These are phyloP conservation scores for Tuctoria greenei DNA, from an alignment of 176 grass and related monocot genomes.

Conservation along the genomic window DNA sequence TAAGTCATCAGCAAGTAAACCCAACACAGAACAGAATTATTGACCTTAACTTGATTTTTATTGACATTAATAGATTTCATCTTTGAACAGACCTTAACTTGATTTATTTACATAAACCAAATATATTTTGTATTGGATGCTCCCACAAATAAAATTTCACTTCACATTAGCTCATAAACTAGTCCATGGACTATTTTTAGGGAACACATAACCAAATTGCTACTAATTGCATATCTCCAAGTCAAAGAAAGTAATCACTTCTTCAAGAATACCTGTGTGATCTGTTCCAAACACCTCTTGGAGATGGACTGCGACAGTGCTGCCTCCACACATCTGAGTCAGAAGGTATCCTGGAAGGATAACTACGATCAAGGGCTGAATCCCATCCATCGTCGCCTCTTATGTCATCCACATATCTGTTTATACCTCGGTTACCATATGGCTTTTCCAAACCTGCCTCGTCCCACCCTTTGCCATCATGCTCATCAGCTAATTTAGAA, in stretches of 20 bases:
- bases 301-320: constrained; percentile 56
- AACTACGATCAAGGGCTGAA: constrained; percentile 31
- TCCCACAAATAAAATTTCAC: background rate
- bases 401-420: constrained; percentile 51
- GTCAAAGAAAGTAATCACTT: constrained; percentile 12
- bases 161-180: constrained; percentile 1
- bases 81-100: background rate
- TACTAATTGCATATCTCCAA: constrained; percentile 9
- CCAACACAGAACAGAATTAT: background rate
- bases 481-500: constrained; percentile 41
- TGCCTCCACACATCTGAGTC: constrained; percentile 55
- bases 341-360: constrained; percentile 56
- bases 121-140: constrained; percentile 4
- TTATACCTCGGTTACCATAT: constrained; percentile 41
- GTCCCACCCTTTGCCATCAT: constrained; percentile 45
- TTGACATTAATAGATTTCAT: background rate
- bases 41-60: background rate
- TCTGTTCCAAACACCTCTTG: constrained; percentile 64
- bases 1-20: constrained; percentile 11
- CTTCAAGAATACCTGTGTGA: constrained; percentile 47
- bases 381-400: constrained; percentile 51
- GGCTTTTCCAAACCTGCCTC: constrained; percentile 40
- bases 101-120: constrained; percentile 17
- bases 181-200: constrained; percentile 5
- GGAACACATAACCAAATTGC: constrained; percentile 16